Conservation (phyloP, 768 basidiomycete species). For the Boletus sp. region DNA sequence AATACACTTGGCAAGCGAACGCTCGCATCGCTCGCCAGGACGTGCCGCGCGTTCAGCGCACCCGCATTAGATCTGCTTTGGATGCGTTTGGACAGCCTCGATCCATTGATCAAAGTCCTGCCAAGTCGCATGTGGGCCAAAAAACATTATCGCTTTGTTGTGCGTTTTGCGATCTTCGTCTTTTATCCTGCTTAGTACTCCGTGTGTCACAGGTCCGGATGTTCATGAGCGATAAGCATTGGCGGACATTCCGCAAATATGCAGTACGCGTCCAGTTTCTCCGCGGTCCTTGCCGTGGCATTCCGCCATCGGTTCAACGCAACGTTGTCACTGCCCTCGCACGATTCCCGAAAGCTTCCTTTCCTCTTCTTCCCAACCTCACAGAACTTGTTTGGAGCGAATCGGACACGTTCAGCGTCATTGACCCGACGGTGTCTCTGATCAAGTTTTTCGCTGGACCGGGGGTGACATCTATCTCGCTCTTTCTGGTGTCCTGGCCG, state of each 20-base stretch:
- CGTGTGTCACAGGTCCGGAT: conserved; percentile 2
- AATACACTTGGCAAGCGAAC: conserved; percentile 1
- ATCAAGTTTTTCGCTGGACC: conserved; percentile 15
- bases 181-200: background rate
- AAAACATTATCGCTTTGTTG: conserved; percentile 2
- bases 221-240: conserved; percentile 11
- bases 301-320: conserved; percentile 2
- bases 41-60: conserved; percentile 16
- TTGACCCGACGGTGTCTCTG: conserved; percentile 6
- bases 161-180: background rate
- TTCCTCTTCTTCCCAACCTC: conserved; percentile 18
- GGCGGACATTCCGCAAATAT: conserved; percentile 17
- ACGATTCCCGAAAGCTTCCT: conserved; percentile 7
- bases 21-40: conserved; percentile 20
- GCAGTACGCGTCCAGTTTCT: conserved; percentile 14
- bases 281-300: conserved; percentile 1
- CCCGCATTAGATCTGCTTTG: conserved; percentile 22
- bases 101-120: conserved; percentile 15
- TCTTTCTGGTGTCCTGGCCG: conserved; percentile 6
- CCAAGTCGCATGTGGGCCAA: conserved; percentile 13
- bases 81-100: conserved; percentile 14
- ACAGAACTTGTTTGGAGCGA: conserved; percentile 9
- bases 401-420: background rate
- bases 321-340: conserved; percentile 7
- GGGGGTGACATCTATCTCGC: background rate